phyloP scores from a whole-genome alignment of 208 protist species.

The Vickermania ingenoplastis region DNA sequence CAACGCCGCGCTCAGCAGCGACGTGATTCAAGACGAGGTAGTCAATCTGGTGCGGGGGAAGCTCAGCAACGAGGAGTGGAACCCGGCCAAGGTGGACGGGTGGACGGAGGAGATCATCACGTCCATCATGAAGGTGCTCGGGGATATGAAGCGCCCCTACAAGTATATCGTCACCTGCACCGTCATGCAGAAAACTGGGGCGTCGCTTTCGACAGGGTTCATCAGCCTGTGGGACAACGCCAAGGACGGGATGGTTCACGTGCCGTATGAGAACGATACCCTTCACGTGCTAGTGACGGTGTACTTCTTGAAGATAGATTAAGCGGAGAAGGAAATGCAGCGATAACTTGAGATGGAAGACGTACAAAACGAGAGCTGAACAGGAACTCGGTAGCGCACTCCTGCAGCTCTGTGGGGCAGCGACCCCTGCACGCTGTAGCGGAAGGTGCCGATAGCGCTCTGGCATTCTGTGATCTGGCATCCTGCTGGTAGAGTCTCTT shows the following conservation, averaged over 20 bases:
- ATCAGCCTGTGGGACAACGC: conserved; percentile 91
- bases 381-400: too few species aligned
- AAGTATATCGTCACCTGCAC: conserved; percentile 88
- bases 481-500: too few species aligned
- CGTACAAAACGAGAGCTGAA: too few species aligned
- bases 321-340: conserved; percentile 1
- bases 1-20: conserved; percentile 75
- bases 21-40: conserved; percentile 76
- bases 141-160: conserved; percentile 89
- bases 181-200: conserved; percentile 89
- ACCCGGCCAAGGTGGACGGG: conserved; percentile 65
- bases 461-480: too few species aligned
- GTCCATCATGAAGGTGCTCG: conserved; percentile 59
- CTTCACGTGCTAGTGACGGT: conserved; percentile 79
- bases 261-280: conserved; percentile 80
- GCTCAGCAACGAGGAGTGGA: conserved; percentile 68
- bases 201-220: conserved; percentile 80
- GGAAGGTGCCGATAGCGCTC: too few species aligned
- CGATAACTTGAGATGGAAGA: not conserved
- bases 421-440: too few species aligned
- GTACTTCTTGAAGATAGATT: conserved; percentile 86
- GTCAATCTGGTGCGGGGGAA: conserved; percentile 44
- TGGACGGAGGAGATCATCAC: conserved; percentile 81
- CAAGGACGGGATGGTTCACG: conserved; percentile 83
- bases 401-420: too few species aligned